A percentile compares a stretch with the other conserved stretches of the same genome.
These are phyloP conservation scores for Raphanus hybrid DNA, from an alignment of 441 rosid genomes.

Conservation along the genomic window DNA sequence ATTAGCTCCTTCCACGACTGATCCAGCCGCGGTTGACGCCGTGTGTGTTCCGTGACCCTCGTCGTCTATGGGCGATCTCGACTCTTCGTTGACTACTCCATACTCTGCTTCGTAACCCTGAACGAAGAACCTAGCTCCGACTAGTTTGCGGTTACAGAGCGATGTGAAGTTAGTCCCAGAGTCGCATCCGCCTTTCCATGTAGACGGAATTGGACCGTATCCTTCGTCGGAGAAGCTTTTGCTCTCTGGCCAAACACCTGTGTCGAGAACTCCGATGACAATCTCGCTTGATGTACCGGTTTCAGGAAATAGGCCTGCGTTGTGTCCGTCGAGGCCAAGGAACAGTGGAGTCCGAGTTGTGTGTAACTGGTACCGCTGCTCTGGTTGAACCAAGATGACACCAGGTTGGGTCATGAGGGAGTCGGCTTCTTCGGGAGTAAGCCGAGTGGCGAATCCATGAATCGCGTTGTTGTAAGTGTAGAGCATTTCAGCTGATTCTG, in stretches of 20 bases:
- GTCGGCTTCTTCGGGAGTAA: constrained; percentile 57
- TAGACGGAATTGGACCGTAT: constrained; percentile 55
- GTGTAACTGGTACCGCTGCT: constrained; percentile 61
- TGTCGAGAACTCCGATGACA: constrained; percentile 71
- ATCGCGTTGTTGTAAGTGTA: constrained; percentile 70
- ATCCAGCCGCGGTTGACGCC: constrained; percentile 57
- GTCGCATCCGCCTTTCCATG: constrained; percentile 73
- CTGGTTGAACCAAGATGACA: constrained; percentile 62
- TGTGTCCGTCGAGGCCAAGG: constrained; percentile 57
- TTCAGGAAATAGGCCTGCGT: constrained; percentile 47
- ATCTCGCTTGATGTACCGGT: constrained; percentile 50
- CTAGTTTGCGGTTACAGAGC: constrained; percentile 61
- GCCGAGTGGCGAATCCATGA: constrained; percentile 68
- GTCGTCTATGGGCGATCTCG: constrained; percentile 58
- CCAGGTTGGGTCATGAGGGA: constrained; percentile 59
- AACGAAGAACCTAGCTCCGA: constrained; percentile 73
- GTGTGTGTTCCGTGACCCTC: constrained; percentile 69
- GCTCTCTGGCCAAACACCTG: constrained; percentile 55
- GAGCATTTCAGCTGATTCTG: constrained; percentile 59
- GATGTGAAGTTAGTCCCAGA: constrained; percentile 59
- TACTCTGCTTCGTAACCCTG: constrained; percentile 56
- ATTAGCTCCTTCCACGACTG: constrained; percentile 57
- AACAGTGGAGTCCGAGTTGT: constrained; percentile 79
- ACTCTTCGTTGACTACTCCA: constrained; percentile 55
- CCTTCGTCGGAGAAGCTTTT: constrained; percentile 65